Evolutionary conservation across 345 rosid genomes (phyloP).

Genomic region (Linum usitatissimum): DNA sequence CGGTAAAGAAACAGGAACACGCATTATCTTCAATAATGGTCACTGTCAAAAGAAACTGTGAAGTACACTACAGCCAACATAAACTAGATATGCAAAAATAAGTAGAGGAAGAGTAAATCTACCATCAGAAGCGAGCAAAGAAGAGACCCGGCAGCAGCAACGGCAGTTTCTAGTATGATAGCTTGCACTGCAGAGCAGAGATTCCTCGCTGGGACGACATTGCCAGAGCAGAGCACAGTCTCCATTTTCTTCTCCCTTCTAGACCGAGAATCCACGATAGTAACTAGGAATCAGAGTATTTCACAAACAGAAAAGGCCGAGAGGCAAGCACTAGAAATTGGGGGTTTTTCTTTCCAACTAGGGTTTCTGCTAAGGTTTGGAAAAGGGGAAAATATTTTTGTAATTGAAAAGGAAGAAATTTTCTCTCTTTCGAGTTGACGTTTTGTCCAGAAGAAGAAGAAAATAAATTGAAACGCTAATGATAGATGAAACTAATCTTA

Average conservation of each 20-base stretch:
- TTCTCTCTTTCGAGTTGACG: not conserved
- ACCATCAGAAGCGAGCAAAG: conserved; percentile 32
- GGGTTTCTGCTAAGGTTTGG: conserved; percentile 28
- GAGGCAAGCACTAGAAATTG: not conserved
- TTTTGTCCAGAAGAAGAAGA: not conserved
- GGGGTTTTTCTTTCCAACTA: conserved; percentile 5
- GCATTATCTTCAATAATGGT: not conserved
- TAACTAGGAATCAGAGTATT: not conserved
- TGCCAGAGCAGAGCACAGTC: conserved; percentile 13
- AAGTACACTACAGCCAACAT: not conserved
- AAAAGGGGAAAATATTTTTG: not conserved
- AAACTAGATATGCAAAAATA: too few relatives aligned
- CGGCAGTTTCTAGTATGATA: conserved; percentile 25
- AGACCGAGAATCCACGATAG: not conserved
- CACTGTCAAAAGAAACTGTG: not conserved
- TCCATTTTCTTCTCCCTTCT: conserved; percentile 9
- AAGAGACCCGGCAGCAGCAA: conserved; percentile 24
- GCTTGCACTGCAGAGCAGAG: conserved; percentile 23
- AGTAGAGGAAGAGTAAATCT: conserved; percentile 1
- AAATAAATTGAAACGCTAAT: too few relatives aligned
- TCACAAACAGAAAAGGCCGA: not conserved
- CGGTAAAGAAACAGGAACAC: not conserved
- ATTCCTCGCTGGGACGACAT: conserved; percentile 14
- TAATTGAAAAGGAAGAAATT: not conserved
- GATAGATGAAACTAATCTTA: too few relatives aligned